Conservation (phyloP, 1,284 basidiomycete genomes). For the Mycena citricolor region DNA sequence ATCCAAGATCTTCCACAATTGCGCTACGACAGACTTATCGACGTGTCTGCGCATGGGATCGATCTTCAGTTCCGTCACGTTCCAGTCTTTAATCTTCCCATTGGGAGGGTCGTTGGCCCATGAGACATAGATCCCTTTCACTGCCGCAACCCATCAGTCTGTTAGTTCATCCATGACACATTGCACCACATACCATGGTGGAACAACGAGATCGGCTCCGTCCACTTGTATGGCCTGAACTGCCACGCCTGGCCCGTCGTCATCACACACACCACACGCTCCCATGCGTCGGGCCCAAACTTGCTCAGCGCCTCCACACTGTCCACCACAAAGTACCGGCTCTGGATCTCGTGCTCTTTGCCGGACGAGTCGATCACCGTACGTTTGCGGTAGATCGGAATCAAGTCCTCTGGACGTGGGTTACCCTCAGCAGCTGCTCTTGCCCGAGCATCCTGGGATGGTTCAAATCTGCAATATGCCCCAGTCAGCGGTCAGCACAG, state of each 20-base stretch:
- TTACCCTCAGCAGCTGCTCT: constrained; percentile 72
- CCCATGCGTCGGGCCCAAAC: constrained; percentile 91
- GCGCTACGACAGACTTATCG: constrained; percentile 93
- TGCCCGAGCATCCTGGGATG: constrained; percentile 72
- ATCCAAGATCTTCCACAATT: constrained; percentile 93
- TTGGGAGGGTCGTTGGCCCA: constrained; percentile 92
- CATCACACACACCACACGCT: constrained; percentile 94
- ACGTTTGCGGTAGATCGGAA: constrained; percentile 78
- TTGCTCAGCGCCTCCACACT: constrained; percentile 89
- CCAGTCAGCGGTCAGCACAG: neutral
- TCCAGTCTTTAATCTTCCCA: constrained; percentile 91
- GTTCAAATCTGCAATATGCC: constrained; percentile 61
- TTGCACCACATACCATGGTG: constrained; percentile 74
- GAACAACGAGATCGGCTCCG: constrained; percentile 87
- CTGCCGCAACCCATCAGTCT: constrained; percentile 40
- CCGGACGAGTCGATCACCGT: constrained; percentile 58
- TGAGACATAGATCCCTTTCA: constrained; percentile 90
- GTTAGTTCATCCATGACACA: neutral
- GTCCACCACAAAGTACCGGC: constrained; percentile 82
- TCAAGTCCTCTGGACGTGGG: constrained; percentile 77
- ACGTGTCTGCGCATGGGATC: constrained; percentile 88
- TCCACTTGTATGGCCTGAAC: constrained; percentile 96
- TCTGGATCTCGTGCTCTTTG: constrained; percentile 43
- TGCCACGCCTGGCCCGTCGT: constrained; percentile 99
- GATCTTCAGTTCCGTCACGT: constrained; percentile 93